Percentiles rank a stretch among this genome's conserved stretches.
Evolutionary conservation across 139 green algal genomes (phyloP).

Genomic region (Chlorella sp.): DNA sequence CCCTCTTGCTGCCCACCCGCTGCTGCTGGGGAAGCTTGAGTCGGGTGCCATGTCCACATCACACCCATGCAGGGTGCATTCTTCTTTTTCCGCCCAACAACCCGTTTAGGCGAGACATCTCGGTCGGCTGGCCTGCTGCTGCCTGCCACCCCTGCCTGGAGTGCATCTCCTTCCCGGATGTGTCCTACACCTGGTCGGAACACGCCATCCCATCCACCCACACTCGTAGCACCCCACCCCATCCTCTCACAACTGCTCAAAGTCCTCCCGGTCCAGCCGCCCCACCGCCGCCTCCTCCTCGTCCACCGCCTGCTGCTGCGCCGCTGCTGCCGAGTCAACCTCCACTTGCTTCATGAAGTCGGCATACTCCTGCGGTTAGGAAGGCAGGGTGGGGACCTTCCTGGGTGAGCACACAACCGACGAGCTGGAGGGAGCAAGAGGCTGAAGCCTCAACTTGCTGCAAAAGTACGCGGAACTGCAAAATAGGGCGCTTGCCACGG

Average conservation of each 20-base stretch:
- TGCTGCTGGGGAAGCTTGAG: too few species aligned
- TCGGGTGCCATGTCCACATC: too few species aligned
- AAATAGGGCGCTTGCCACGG: neutral
- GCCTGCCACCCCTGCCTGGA: neutral
- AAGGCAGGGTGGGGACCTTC: neutral
- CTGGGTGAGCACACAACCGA: neutral
- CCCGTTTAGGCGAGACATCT: too few species aligned
- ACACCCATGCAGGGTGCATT: too few species aligned
- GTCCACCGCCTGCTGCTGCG: conserved; percentile 23
- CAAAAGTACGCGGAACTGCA: neutral
- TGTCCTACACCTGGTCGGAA: too few species aligned
- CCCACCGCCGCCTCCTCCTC: conserved; percentile 32
- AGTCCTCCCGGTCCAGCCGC: conserved; percentile 31
- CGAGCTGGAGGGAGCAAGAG: neutral
- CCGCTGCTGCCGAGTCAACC: conserved; percentile 21
- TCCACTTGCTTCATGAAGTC: conserved; percentile 51
- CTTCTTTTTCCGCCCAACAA: too few species aligned
- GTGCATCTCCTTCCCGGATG: neutral
- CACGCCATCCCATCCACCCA: neutral
- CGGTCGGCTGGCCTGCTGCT: conserved; percentile 12
- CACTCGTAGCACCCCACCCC: too few species aligned
- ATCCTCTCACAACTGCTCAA: conserved; percentile 49
- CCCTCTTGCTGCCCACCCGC: too few species aligned
- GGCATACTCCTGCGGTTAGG: conserved; percentile 30
- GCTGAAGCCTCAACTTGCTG: neutral